These are phyloP conservation scores for Isabelozyma pseudorhagii DNA, from an alignment of 805 yeast species.

Conservation along the genomic window DNA sequence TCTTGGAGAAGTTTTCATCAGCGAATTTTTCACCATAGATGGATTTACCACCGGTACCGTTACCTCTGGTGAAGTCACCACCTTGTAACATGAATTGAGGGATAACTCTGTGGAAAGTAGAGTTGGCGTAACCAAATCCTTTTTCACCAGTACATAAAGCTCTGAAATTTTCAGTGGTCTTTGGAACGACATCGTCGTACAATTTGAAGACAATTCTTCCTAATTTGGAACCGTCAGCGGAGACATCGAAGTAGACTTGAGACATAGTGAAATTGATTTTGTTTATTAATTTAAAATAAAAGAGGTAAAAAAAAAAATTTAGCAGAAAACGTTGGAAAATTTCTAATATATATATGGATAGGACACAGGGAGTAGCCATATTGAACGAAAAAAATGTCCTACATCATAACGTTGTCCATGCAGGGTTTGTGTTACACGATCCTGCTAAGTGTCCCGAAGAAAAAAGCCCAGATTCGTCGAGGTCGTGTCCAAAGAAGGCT, in stretches of 20 bases:
- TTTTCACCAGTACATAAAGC: slow-evolving; percentile 88
- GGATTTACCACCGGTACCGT: slow-evolving; percentile 92
- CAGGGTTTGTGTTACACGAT: neutral
- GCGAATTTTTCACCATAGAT: slow-evolving; percentile 70
- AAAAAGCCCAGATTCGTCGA: neutral
- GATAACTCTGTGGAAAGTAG: slow-evolving; percentile 94
- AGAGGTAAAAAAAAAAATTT: neutral
- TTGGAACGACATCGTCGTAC: slow-evolving; percentile 57
- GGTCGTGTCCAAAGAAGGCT: neutral
- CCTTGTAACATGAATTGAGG: slow-evolving; percentile 97
- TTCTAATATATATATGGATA: neutral
- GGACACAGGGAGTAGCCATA: neutral
- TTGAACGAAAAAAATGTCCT: neutral
- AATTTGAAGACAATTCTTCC: slow-evolving; percentile 83
- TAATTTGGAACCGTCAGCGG: slow-evolving; percentile 69
- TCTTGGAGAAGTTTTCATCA: slow-evolving; percentile 68
- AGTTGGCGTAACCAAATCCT: slow-evolving; percentile 85
- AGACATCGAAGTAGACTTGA: slow-evolving; percentile 77
- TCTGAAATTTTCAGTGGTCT: slow-evolving; percentile 79
- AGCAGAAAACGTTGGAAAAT: neutral
- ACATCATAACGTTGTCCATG: neutral
- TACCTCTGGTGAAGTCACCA: slow-evolving; percentile 55
- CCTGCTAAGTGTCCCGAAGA: neutral
- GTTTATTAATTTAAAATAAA: neutral
- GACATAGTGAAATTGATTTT: slow-evolving; percentile 40